Evolutionary conservation across 257 asterid genomes (phyloP).

Genomic region (Fraxinus americana): DNA sequence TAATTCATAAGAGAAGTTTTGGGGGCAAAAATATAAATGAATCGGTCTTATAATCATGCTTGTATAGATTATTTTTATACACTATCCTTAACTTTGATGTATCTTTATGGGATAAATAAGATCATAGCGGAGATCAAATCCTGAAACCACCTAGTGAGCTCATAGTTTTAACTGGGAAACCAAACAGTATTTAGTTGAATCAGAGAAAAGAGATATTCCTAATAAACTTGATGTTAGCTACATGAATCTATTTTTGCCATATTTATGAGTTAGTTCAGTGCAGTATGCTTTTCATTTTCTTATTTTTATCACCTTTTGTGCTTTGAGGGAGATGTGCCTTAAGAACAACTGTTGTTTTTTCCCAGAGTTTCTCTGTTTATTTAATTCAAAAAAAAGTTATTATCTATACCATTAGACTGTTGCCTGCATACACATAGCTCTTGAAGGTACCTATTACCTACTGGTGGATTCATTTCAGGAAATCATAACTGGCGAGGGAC

Average conservation of each 20-base stretch:
- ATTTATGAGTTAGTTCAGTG: background rate
- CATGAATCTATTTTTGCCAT: background rate
- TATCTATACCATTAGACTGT: background rate
- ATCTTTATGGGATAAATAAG: background rate
- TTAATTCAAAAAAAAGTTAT: background rate
- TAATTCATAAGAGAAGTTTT: background rate
- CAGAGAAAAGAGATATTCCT: background rate
- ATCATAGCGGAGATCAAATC: background rate
- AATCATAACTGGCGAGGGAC: constrained; percentile 90
- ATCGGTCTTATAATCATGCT: background rate
- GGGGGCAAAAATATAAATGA: background rate
- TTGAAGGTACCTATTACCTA: constrained; percentile 18
- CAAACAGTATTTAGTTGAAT: background rate
- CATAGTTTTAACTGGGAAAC: background rate
- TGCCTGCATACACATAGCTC: background rate
- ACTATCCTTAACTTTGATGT: background rate
- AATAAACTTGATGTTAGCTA: background rate
- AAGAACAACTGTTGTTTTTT: background rate
- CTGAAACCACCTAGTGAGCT: background rate
- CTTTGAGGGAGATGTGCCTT: constrained; percentile 1
- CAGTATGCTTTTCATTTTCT: background rate
- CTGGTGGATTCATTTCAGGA: constrained; percentile 63
- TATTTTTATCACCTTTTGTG: background rate
- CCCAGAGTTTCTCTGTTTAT: background rate
- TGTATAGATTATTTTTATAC: background rate